Conservation (phyloP, 208 protist genomes). For the Acanthamoeba polyphaga region DNA sequence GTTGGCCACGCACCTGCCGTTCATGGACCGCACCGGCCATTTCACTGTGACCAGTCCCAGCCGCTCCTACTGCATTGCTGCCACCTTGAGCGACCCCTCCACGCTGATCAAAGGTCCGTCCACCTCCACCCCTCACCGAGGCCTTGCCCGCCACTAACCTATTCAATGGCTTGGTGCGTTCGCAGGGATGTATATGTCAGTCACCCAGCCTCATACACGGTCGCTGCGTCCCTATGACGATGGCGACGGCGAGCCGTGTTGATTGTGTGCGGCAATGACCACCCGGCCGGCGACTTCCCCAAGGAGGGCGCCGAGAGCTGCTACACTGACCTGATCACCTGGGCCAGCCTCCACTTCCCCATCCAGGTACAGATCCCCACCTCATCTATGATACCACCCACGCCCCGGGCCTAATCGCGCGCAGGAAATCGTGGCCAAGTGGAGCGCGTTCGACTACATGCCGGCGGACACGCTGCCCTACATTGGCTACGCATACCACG, state of each 20-base stretch:
- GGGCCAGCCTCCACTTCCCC: slow-evolving; percentile 17
- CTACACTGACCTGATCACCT: background rate
- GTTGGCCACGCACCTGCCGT: slow-evolving; percentile 31
- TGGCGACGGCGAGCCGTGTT: slow-evolving; percentile 13
- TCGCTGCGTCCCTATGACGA: slow-evolving; percentile 23
- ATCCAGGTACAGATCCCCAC: background rate
- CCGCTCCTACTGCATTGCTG: slow-evolving; percentile 33
- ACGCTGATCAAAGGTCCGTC: background rate
- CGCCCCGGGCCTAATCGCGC: background rate
- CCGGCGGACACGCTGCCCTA: slow-evolving; percentile 47
- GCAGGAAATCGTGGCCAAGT: slow-evolving; percentile 15
- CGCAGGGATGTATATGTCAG: slow-evolving; percentile 40
- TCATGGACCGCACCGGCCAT: slow-evolving; percentile 26
- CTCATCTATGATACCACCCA: background rate
- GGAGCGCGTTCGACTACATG: slow-evolving; percentile 55
- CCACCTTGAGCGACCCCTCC: background rate
- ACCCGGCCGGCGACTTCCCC: slow-evolving; percentile 45
- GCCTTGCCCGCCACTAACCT: background rate
- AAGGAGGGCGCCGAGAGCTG: slow-evolving; percentile 28
- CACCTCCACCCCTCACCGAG: background rate
- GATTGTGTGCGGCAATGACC: slow-evolving; percentile 46
- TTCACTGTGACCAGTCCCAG: slow-evolving; percentile 2
- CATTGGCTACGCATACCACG: slow-evolving; percentile 34
- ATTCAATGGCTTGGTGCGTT: background rate
- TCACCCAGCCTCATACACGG: background rate